A percentile compares a stretch with the other conserved stretches of the same genome.
These are phyloP conservation scores for Ogataea kodamae DNA, from an alignment of 805 yeast species.

Conservation along the genomic window DNA sequence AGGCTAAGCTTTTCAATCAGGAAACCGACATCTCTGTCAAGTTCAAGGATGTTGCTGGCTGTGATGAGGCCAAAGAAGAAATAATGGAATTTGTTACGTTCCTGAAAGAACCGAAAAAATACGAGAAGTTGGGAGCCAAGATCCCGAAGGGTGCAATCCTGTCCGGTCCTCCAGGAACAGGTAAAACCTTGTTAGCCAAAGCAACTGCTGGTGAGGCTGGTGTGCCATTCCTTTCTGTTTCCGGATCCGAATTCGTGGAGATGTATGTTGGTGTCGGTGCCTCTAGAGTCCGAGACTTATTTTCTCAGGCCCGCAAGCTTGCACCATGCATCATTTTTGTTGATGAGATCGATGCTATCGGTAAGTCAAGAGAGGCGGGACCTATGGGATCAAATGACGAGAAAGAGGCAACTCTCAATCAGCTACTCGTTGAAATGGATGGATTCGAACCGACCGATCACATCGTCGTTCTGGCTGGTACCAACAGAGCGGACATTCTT, in stretches of 20 bases:
- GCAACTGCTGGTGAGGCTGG: constrained; percentile 99
- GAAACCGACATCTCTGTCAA: constrained; percentile 86
- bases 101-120: constrained; percentile 83
- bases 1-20: constrained; percentile 86
- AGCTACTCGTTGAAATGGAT: constrained; percentile 96
- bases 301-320: constrained; percentile 84
- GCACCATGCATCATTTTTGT: constrained; percentile 97
- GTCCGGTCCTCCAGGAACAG: constrained; percentile 99
- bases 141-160: constrained; percentile 97
- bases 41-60: constrained; percentile 95
- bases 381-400: constrained; percentile 93
- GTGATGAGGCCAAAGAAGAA: constrained; percentile 94
- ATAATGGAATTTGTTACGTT: constrained; percentile 97
- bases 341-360: constrained; percentile 99
- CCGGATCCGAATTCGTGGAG: constrained; percentile 97
- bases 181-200: constrained; percentile 93
- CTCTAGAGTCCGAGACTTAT: constrained; percentile 92
- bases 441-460: constrained; percentile 91
- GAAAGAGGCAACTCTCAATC: constrained; percentile 94
- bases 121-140: constrained; percentile 91
- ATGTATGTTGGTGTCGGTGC: constrained; percentile 99
- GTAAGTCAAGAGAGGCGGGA: constrained; percentile 66
- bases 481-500: constrained; percentile 90
- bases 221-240: constrained; percentile 92
- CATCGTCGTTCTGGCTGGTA: constrained; percentile 95